Base-by-base conservation (phyloP, 2,329 filamentous ascomycete genomes). In the Cladosporium sp. region DNA sequence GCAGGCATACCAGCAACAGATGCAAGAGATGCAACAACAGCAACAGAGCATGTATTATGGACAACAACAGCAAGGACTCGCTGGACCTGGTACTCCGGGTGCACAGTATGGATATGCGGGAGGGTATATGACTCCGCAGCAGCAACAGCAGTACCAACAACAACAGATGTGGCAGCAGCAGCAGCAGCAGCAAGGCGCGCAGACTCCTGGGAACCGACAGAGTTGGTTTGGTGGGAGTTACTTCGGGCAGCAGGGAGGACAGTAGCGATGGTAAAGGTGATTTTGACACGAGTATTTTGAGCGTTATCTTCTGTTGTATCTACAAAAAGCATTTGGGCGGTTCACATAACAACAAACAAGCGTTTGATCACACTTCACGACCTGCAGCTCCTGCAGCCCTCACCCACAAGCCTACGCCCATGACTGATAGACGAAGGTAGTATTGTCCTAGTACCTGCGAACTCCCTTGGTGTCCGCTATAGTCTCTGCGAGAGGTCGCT, bases 1-100 rank as follows among this genome's bases (percentile, higher is more conserved):
- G 61, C 74, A 71, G 61, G 74, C 71, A 61, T 72, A 70, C 42
- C 70, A 74, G 54, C 71, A 74, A 55, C 68, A 67, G 62, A 64
- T 63, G 34, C 61, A 67, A 30, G 65, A 61, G n/a, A 60, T 65
- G 30, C 63, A 69, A 39, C 68, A 69, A 37, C 59, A 60, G 17
- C 68, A 69, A 37, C 59, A 60, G 17, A 64, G 67, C n/a, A 54
- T 61, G 50, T 60, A 61, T 43, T 58, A 66, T 17, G 60, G 66
- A 47, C 65, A 68, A 57, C 67, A 70, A 59, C 66, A 72, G 52
- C 38, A 58, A 25, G 28, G 25, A 12, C 36, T 43, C 8, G 40
- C 40, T 22, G 40, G 25, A 7, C 40, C 40, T 25, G 19, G 9
- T 7, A 39, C 34, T 7, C 49, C 49, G 49, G 36, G 49, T 15